phyloP scores from a whole-genome alignment of 352 stramenopile species.

The Phytophthora multivora region DNA sequence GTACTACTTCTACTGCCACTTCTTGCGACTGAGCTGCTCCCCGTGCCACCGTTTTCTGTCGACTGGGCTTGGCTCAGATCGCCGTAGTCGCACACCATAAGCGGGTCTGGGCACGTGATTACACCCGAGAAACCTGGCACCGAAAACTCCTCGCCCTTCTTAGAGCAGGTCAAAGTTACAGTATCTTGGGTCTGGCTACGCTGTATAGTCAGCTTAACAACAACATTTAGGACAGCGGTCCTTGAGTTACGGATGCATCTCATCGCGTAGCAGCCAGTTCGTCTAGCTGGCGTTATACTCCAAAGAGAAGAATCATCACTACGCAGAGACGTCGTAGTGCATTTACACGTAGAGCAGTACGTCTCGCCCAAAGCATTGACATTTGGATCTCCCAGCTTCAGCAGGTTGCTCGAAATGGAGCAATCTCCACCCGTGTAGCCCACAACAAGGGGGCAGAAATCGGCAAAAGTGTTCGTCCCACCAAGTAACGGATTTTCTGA shows the following conservation, averaged over 20 bases:
- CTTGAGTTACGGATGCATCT: conserved; percentile 25
- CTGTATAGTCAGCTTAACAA: conserved; percentile 52
- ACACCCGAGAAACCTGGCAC: conserved; percentile 56
- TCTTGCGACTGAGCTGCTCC: conserved; percentile 3
- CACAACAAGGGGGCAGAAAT: conserved; percentile 74
- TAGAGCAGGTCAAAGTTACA: conserved; percentile 48
- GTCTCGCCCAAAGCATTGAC: conserved; percentile 77
- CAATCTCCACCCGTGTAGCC: conserved; percentile 65
- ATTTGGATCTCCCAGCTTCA: conserved; percentile 35
- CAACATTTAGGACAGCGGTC: neutral
- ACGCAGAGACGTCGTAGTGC: conserved; percentile 61
- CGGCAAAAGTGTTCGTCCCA: conserved; percentile 55
- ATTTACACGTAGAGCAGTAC: conserved; percentile 74
- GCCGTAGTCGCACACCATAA: conserved; percentile 50
- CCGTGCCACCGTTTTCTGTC: conserved; percentile 1
- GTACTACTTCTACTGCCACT: neutral
- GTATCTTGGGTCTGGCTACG: conserved; percentile 13
- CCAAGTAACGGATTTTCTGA: conserved; percentile 35
- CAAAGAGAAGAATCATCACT: conserved; percentile 54
- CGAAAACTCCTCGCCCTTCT: conserved; percentile 39
- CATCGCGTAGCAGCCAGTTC: conserved; percentile 72
- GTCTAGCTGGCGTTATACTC: conserved; percentile 47
- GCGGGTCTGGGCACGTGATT: conserved; percentile 69
- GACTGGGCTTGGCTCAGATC: conserved; percentile 4
- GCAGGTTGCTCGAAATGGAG: conserved; percentile 46